Base-by-base conservation (phyloP, 441 rosid genomes). In the Gossypium trilobum region DNA sequence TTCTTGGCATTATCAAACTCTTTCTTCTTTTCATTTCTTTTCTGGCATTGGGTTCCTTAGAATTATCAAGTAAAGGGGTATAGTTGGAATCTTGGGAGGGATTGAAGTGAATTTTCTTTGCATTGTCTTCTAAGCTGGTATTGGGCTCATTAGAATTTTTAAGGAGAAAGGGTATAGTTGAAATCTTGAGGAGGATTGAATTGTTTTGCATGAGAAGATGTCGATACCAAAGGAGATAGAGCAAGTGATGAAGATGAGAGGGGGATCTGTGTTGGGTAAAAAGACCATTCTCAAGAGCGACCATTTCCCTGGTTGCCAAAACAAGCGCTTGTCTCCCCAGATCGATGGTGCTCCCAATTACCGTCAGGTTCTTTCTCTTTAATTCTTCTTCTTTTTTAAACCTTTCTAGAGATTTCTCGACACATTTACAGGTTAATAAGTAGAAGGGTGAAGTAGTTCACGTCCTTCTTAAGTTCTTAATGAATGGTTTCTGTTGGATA, bases 331-430 rank as follows among this genome's bases (percentile, higher is more conserved):
- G 81, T 78, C 89, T 67, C 96, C 97, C 39, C 91, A 88, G 72
- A 95, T 95, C 84, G 98, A 95, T 54, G 99, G 99, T 71, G 98
- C 99, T 81, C 98, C 99, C 10, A 95, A 95, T 85, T 95, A 91
- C 75, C 98, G 98, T 59, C 97, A 91, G 99, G 99, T 95, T 69
- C 56, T 46, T 65, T 64, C 10, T 11, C 36, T 16, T 8, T 19
- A 22, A 7, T 39, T 48, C 1, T 62, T 2, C 44, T 36, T 52
- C 20, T 9, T 52, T 2, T 48, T 22, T 9, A 56, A 56, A 0
- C 2, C 55, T 68, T 73, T 48, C 3, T 23, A 4, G 1, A 6
- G 13, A 5, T 64, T 61, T 13, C 11, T 48, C 42, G 42, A 25
- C 58, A 67, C 6, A 65, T 1, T 67, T 23, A 66, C 36, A 39